Evolutionary conservation across 2,329 filamentous ascomycete species (phyloP), one percentile per base, ranked within the genome.

Genomic region (Botrytis elliptica): DNA sequence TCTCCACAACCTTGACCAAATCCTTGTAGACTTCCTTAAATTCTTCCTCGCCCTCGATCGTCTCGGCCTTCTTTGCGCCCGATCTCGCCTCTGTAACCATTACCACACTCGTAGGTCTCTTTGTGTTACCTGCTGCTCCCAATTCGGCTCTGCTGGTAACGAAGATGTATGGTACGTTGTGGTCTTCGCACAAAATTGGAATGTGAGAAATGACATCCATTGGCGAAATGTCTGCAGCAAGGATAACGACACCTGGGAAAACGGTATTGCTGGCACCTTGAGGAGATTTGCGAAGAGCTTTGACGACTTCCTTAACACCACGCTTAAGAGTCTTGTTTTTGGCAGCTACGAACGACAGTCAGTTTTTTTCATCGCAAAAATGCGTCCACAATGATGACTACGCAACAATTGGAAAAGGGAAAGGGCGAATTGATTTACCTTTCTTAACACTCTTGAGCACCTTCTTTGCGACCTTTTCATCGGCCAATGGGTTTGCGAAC

Each of bases 191-290:
- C 74, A 98, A 91, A 74, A 99, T 93, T 80, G 96, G 96, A 78
- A 99, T 93, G 85, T 99, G 96, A 75, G 93, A 96, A 85, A 99
- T 98, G 83, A 99, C 96, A 84, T 99, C 96, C 91, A 96, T 95
- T 77, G 96, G 96, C 71, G 93, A 97, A 86, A 99, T 98, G 84
- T 99, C 96, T 79, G 93, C 96, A 52, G 96, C 96, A 79, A 99
- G 93, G 83, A 99, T 87, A 80, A 98, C 94, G 78, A 99, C 88
- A 78, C 90, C 88, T 63, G 93, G 91, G 71, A 88, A 83, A 70
- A 88, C 86, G 81, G 89, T 86, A 77, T 89, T 88, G 75, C 90
- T 88, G n/a, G 90, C 88, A 73, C 90, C 88, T 79, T 89, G 84
- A 74, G 93, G 88, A 22, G 94, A 95, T 86, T 98, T 98, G 86